phyloP scores from a whole-genome alignment of 345 rosid species.

The Pugionium cornutum region DNA sequence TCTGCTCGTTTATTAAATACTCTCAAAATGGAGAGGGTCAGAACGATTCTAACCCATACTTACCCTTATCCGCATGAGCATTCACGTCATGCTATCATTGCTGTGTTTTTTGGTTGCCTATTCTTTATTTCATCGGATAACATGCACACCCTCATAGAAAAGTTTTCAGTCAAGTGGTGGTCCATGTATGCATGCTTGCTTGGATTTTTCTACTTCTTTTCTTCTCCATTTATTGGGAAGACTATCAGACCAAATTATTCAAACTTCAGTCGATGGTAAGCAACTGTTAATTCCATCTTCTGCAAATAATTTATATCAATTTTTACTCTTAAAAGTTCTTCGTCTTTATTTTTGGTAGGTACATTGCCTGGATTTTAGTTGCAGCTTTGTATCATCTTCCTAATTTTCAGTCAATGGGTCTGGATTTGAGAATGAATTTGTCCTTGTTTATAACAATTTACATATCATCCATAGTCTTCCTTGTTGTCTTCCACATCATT shows the following conservation, averaged over 20 bases:
- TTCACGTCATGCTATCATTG: slow-evolving; percentile 95
- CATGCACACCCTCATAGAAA: slow-evolving; percentile 91
- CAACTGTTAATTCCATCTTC: slow-evolving; percentile 20
- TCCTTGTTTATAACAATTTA: slow-evolving; percentile 87
- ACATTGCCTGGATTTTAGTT: slow-evolving; percentile 94
- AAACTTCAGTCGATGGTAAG: slow-evolving; percentile 95
- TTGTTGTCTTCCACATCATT: slow-evolving; percentile 86
- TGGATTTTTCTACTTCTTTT: slow-evolving; percentile 98
- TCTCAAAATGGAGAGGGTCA: slow-evolving; percentile 83
- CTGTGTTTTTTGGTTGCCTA: slow-evolving; percentile 87
- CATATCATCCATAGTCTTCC: slow-evolving; percentile 82
- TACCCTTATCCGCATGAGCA: slow-evolving; percentile 99
- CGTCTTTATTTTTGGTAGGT: slow-evolving; percentile 53
- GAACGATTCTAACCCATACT: slow-evolving; percentile 78
- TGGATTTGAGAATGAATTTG: slow-evolving; percentile 99
- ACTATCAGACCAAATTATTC: slow-evolving; percentile 94
- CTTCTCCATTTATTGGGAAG: slow-evolving; percentile 94
- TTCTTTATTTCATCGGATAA: slow-evolving; percentile 97
- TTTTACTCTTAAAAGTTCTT: neutral
- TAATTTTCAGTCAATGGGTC: slow-evolving; percentile 98
- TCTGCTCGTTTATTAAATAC: slow-evolving; percentile 55
- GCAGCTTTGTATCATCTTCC: slow-evolving; percentile 99
- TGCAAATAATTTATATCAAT: neutral
- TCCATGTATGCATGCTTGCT: slow-evolving; percentile 97
- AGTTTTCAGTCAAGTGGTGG: slow-evolving; percentile 97